Evolutionary conservation across 352 stramenopile species (phyloP).

Genomic region (Blastocystis sp.): DNA sequence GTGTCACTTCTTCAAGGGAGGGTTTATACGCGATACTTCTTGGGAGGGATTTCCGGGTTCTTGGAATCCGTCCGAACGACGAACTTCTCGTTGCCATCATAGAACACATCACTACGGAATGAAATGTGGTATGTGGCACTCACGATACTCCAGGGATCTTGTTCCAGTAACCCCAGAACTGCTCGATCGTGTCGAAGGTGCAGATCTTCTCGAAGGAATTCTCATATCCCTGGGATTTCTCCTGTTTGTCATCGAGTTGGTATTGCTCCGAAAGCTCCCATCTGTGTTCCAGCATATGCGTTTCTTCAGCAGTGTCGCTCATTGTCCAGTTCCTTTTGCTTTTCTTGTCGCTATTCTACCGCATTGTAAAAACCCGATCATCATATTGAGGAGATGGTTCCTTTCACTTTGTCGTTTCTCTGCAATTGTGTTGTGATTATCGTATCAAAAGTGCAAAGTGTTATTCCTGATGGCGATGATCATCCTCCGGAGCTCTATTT

Average conservation of each 20-base stretch:
- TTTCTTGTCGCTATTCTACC: not conserved
- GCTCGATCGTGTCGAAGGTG: constrained; percentile 80
- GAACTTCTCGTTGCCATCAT: constrained; percentile 61
- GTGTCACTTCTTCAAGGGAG: not conserved
- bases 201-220: constrained; percentile 84
- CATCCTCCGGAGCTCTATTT: too few species aligned
- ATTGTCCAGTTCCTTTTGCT: constrained; percentile 73
- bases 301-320: constrained; percentile 74
- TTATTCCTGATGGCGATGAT: too few species aligned
- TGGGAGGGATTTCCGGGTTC: not conserved
- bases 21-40: constrained; percentile 4
- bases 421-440: too few species aligned
- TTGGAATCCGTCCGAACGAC: constrained; percentile 16
- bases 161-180: constrained; percentile 86
- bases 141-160: constrained; percentile 76
- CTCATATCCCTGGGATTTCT: constrained; percentile 79
- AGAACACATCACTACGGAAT: constrained; percentile 53
- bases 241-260: constrained; percentile 73
- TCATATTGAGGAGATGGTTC: too few species aligned
- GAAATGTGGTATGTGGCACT: not conserved
- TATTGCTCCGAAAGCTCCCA: constrained; percentile 84
- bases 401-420: too few species aligned
- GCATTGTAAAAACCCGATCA: not conserved
- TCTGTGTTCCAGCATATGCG: constrained; percentile 78
- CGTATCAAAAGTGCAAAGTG: too few species aligned